These are phyloP conservation scores for Pseudogymnoascus sp. DNA, from an alignment of 2,329 filamentous ascomycete species.

Conservation along the genomic window DNA sequence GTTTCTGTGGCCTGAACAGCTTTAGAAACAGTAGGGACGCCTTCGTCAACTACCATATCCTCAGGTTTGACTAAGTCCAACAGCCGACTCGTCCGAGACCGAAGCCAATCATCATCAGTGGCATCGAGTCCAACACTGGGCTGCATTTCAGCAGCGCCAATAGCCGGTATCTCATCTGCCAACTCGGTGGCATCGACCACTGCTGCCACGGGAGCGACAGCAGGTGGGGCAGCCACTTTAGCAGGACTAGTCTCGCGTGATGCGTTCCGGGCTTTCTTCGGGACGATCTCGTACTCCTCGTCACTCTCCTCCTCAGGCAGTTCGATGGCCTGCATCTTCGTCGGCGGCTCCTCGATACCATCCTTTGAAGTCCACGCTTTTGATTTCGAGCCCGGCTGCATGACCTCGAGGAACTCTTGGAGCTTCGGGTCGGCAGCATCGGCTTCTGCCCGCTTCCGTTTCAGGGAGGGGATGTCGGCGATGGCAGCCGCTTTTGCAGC, in stretches of 20 bases:
- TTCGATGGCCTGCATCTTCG: conserved; percentile 37
- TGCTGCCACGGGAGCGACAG: conserved; percentile 5
- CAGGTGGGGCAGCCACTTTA: conserved; percentile 5
- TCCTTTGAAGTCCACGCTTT: conserved; percentile 56
- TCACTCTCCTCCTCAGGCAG: conserved; percentile 57
- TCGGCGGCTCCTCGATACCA: conserved; percentile 34
- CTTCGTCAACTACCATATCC: conserved; percentile 43
- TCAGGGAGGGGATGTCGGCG: conserved; percentile 43
- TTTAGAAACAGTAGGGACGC: conserved; percentile 25
- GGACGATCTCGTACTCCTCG: conserved; percentile 66
- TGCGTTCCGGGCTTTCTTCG: conserved; percentile 42
- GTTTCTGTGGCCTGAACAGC: conserved; percentile 15
- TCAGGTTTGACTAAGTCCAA: conserved; percentile 66
- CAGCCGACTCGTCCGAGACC: conserved; percentile 78
- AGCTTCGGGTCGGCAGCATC: conserved; percentile 69
- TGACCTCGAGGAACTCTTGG: conserved; percentile 77
- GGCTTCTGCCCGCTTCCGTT: conserved; percentile 59
- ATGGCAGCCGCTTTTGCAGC: conserved; percentile 30
- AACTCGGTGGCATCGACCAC: conserved; percentile 12
- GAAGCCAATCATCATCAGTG: conserved; percentile 75
- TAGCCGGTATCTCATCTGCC: conserved; percentile 10
- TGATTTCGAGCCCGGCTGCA: conserved; percentile 61
- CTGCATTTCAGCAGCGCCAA: conserved; percentile 25
- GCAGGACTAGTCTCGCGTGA: conserved; percentile 14
- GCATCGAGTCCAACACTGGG: conserved; percentile 29